Evolutionary conservation across 805 yeast genomes (phyloP).

Genomic region (Candida morakotiae): DNA sequence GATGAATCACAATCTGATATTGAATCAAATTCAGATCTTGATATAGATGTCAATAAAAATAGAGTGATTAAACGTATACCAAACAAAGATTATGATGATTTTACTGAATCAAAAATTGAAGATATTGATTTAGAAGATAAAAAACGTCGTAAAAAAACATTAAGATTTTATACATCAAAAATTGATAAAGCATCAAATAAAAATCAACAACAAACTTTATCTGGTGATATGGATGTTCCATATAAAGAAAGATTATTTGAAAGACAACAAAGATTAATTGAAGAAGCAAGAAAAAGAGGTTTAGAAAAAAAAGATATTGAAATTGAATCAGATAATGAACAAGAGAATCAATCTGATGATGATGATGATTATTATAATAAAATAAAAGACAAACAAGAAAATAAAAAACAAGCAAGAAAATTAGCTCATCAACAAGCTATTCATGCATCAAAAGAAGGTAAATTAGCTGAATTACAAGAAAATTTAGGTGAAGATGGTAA

Average conservation of each 20-base stretch:
- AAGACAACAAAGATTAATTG: conserved; percentile 80
- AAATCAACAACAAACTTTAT: conserved; percentile 46
- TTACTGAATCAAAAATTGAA: conserved; percentile 67
- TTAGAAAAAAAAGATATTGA: conserved; percentile 40
- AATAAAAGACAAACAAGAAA: conserved; percentile 44
- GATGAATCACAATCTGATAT: no score
- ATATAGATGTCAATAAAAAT: conserved; percentile 49
- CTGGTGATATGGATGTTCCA: conserved; percentile 90
- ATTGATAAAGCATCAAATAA: conserved; percentile 80
- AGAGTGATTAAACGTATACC: conserved; percentile 45
- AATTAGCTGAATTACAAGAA: conserved; percentile 66
- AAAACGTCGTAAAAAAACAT: conserved; percentile 68
- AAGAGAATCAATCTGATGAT: conserved; percentile 51
- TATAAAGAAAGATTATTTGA: conserved; percentile 87
- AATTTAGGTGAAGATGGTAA: conserved; percentile 76
- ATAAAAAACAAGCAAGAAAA: conserved; percentile 51
- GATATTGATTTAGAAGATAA: conserved; percentile 87
- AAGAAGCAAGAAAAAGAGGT: conserved; percentile 88
- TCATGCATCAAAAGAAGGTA: conserved; percentile 81
- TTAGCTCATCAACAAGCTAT: conserved; percentile 68
- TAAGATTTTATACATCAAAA: conserved; percentile 95
- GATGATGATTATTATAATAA: conserved; percentile 58
- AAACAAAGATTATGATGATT: conserved; percentile 40
- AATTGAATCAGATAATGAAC: conserved; percentile 47
- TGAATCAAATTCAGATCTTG: conserved; percentile 32